Evolutionary conservation across 495 filamentous ascomycete species (phyloP).

Genomic region (Aeminium ludgeri): DNA sequence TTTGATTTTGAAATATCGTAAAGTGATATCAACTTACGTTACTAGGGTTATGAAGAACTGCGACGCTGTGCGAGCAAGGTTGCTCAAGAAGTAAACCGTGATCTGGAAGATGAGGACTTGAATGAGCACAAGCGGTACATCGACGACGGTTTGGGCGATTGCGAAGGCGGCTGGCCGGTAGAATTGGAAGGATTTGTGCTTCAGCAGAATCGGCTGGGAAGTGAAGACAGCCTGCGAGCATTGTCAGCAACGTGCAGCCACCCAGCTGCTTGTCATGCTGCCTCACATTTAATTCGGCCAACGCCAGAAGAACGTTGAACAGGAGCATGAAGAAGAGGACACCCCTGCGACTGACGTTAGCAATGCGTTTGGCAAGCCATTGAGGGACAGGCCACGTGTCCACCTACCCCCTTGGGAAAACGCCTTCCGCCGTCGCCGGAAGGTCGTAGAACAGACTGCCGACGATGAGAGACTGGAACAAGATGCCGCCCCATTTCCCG

Average conservation of each 20-base stretch:
- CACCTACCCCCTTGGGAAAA: no score
- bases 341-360: conserved; percentile 25
- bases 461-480: conserved; percentile 60
- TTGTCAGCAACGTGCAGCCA: no score
- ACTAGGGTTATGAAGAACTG: conserved; percentile 73
- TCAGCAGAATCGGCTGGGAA: conserved; percentile 56
- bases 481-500: conserved; percentile 41
- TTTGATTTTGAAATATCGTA: no score
- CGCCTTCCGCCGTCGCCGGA: no score
- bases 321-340: conserved; percentile 61
- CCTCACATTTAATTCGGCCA: conserved; percentile 48
- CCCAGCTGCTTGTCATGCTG: no score
- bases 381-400: background rate
- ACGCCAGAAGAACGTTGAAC: conserved; percentile 64
- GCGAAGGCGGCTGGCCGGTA: conserved; percentile 68
- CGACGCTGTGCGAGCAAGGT: conserved; percentile 48
- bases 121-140: conserved; percentile 52
- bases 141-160: conserved; percentile 59
- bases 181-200: conserved; percentile 74
- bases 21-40: no score
- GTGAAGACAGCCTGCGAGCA: conserved; percentile 36
- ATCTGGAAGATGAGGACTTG: conserved; percentile 58
- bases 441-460: conserved; percentile 57
- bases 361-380: background rate
- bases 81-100: conserved; percentile 64